These are phyloP conservation scores for Nymphaea colorata DNA, from an alignment of 164 flowering plant species.

Conservation along the genomic window DNA sequence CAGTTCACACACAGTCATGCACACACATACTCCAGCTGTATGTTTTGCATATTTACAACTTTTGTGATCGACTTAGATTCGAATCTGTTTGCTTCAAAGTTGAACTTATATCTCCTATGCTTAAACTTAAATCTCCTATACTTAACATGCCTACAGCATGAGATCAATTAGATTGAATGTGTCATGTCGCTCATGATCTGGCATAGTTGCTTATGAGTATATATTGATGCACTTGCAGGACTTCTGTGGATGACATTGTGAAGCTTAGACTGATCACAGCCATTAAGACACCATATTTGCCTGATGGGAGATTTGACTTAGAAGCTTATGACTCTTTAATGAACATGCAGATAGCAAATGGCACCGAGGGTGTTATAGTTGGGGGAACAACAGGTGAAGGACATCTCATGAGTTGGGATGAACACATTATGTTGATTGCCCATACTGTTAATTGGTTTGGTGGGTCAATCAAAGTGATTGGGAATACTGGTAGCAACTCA, in stretches of 20 bases:
- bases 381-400: slow-evolving; percentile 98
- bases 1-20: no score
- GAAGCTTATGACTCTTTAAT: slow-evolving; percentile 84
- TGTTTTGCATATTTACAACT: no score
- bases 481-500: slow-evolving; percentile 92
- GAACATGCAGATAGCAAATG: slow-evolving; percentile 60
- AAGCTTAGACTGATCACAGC: slow-evolving; percentile 73
- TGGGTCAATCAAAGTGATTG: slow-evolving; percentile 73
- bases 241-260: slow-evolving; percentile 58
- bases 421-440: slow-evolving; percentile 91
- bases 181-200: no score
- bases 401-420: slow-evolving; percentile 95
- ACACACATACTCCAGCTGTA: no score
- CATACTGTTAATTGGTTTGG: slow-evolving; percentile 76
- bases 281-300: slow-evolving; percentile 82
- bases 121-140: no score
- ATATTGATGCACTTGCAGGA: slow-evolving; percentile 31
- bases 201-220: no score
- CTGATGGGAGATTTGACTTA: slow-evolving; percentile 64
- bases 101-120: no score
- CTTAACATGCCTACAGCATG: no score
- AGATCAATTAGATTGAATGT: no score
- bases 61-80: no score
- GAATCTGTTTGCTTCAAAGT: no score
- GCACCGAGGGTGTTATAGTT: slow-evolving; percentile 74